phyloP scores from a whole-genome alignment of 228 moss, liverwort and hornwort genomes.

The Sphagnum fallax region DNA sequence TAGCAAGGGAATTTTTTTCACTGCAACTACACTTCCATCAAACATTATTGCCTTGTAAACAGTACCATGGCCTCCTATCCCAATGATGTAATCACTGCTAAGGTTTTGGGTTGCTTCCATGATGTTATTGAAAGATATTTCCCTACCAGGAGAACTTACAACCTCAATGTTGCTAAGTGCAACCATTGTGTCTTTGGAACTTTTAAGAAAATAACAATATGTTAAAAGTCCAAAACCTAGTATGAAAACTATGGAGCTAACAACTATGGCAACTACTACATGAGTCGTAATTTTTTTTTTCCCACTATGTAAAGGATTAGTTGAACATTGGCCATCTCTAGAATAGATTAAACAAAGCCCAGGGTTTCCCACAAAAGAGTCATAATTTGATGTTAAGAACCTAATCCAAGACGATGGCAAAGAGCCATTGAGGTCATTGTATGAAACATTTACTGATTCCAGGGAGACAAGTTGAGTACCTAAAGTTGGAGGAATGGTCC shows the following conservation, averaged over 20 bases:
- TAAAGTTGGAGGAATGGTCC: constrained; percentile 5
- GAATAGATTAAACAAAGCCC: constrained; percentile 3
- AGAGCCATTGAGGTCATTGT: constrained; percentile 16
- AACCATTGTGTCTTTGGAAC: not conserved
- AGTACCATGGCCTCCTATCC: constrained; percentile 21
- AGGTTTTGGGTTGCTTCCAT: constrained; percentile 15
- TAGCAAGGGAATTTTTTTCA: constrained; percentile 14
- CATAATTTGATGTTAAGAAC: not conserved
- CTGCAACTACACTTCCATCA: constrained; percentile 9
- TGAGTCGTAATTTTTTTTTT: not conserved
- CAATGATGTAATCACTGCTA: constrained; percentile 7
- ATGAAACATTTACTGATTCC: constrained; percentile 11
- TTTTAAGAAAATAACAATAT: not conserved
- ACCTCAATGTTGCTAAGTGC: not conserved
- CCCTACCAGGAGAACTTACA: not conserved
- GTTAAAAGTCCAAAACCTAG: not conserved
- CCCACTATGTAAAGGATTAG: not conserved
- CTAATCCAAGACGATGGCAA: not conserved
- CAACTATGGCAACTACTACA: not conserved
- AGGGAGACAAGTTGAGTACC: constrained; percentile 6
- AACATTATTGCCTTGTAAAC: constrained; percentile 24
- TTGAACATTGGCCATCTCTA: not conserved
- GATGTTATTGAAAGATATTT: constrained; percentile 1
- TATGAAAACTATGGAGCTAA: not conserved
- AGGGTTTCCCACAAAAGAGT: constrained; percentile 8